Base-by-base conservation (phyloP, 2,329 filamentous ascomycete species). In the Lasiodiplodia sp. region DNA sequence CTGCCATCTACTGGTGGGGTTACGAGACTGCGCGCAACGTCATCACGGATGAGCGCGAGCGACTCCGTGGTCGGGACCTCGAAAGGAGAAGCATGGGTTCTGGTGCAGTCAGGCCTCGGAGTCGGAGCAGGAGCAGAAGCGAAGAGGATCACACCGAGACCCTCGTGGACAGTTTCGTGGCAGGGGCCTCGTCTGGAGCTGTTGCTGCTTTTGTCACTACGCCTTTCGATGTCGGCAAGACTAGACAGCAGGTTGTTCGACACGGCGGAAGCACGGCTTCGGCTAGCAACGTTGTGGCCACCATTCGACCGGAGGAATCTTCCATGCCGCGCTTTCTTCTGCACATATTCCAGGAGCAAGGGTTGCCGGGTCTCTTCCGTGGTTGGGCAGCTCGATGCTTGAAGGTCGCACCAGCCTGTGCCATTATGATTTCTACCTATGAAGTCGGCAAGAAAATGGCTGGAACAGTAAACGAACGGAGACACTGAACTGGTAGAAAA, bases 401-500 rank as follows among this genome's bases (percentile, higher is more conserved):
- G 70, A 98, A 98, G 79, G 94, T 99, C 5, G 95, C 96, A 1
- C 96, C 96, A 1, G 93, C 95, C 0, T 99, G 96, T 80, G 96
- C 96, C 34, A 98, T 99, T 78, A 99, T 99, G 96, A 98, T 99
- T 77, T 96, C 93, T 78, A 97, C 91, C 77, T 99, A 98, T 79
- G 96, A 99, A 80, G 88, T 98, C 47, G 94, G 96, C 63, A 99
- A 99, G 85, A 91, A 92, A 79, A 90, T 92, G 78, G 96, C 96
- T 40, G 86, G 89, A 66, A 86, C 87, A 12, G 88, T 93, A 62
- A 97, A 98, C 72, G 86, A 89, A 73, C 83, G 82, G 28, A 65
- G 55, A 21, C 60, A 57, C n/a, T 68, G 66, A 68, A 4, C 28
- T 16, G 12, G 12, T 31, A 21, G 18, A 49, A 23, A n/a, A n/a